phyloP scores from a whole-genome alignment of 257 asterid genomes.

The Paulownia fortunei region DNA sequence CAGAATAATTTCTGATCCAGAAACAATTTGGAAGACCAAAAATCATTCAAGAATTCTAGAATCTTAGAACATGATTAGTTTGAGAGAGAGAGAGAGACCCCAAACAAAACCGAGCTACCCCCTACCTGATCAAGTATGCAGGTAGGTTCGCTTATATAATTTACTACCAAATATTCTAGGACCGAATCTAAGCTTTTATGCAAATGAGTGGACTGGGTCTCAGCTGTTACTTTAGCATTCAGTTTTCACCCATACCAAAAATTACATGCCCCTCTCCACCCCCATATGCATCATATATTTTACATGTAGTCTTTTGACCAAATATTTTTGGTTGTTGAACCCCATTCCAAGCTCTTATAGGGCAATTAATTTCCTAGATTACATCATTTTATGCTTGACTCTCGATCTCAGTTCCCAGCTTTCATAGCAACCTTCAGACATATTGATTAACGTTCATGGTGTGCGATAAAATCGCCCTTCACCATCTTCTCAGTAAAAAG shows the following conservation, averaged over 20 bases:
- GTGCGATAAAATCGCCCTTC: slow-evolving; percentile 16
- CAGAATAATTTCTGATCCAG: too few relatives aligned
- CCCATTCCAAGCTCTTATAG: not conserved
- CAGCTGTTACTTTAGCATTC: not conserved
- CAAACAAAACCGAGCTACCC: not conserved
- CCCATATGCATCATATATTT: not conserved
- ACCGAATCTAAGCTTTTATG: not conserved
- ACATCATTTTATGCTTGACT: not conserved
- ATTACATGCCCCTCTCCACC: not conserved
- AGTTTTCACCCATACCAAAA: not conserved
- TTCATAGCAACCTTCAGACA: not conserved
- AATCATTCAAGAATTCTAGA: too few relatives aligned
- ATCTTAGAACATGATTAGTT: too few relatives aligned
- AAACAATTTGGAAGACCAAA: too few relatives aligned
- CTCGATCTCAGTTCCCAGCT: not conserved
- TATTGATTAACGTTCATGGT: not conserved
- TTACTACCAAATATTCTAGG: not conserved
- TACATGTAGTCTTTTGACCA: not conserved
- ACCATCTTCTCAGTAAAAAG: slow-evolving; percentile 1
- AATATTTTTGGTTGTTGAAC: too few relatives aligned
- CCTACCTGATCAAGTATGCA: not conserved
- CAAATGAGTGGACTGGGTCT: not conserved
- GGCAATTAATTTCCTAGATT: not conserved
- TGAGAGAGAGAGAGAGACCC: not conserved
- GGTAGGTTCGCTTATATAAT: not conserved